Conservation (phyloP, 2,329 filamentous ascomycete genomes). For the Cercospora citrullina region DNA sequence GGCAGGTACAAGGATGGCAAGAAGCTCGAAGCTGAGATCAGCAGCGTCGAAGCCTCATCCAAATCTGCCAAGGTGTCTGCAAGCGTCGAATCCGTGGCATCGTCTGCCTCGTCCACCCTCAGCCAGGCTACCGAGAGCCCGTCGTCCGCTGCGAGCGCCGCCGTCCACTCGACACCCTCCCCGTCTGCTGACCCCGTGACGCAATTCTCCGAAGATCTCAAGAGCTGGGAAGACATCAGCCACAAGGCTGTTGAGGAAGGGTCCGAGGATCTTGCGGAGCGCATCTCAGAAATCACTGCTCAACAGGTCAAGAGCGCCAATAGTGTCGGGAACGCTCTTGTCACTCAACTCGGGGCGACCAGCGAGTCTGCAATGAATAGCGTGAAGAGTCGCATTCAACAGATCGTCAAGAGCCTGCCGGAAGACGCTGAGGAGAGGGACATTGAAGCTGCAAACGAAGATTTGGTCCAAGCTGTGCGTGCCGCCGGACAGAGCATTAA, state of each 20-base stretch:
- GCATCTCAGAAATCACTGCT: slow-evolving; percentile 70
- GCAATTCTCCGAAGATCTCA: slow-evolving; percentile 73
- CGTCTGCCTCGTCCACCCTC: slow-evolving; percentile 32
- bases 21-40: slow-evolving; percentile 60
- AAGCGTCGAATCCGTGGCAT: slow-evolving; percentile 29
- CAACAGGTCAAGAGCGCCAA: slow-evolving; percentile 67
- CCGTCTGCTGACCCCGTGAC: slow-evolving; percentile 51
- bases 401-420: slow-evolving; percentile 56
- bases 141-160: slow-evolving; percentile 29
- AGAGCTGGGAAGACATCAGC: slow-evolving; percentile 86
- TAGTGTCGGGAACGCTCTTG: slow-evolving; percentile 64
- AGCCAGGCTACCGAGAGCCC: slow-evolving; percentile 31
- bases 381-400: slow-evolving; percentile 67
- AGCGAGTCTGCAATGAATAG: slow-evolving; percentile 62
- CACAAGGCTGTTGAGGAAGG: slow-evolving; percentile 82
- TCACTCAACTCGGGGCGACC: slow-evolving; percentile 67
- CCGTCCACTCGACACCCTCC: slow-evolving; percentile 41
- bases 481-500: slow-evolving; percentile 71
- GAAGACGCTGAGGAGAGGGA: slow-evolving; percentile 57
- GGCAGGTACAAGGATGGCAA: slow-evolving; percentile 70
- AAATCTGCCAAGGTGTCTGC: slow-evolving; percentile 33
- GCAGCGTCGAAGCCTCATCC: slow-evolving; percentile 51
- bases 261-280: slow-evolving; percentile 63
- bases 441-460: slow-evolving; percentile 53
- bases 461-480: slow-evolving; percentile 60